Evolutionary conservation across 495 filamentous ascomycete species (phyloP).

Genomic region (Penicillium daleae): DNA sequence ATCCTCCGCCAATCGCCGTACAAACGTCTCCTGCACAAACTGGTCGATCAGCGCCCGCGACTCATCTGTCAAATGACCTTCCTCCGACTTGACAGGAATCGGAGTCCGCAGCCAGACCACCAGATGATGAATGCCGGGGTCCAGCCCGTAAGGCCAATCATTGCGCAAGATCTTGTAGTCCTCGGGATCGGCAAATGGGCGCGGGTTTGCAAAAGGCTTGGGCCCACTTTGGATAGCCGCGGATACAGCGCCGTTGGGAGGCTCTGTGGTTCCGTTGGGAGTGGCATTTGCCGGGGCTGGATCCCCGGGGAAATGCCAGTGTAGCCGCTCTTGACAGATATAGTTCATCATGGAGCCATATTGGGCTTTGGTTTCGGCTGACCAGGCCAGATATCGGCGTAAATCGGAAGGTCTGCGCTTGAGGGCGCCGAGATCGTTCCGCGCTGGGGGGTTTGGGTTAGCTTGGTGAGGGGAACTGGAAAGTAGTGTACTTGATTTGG

Average conservation of each 20-base stretch:
- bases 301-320: conserved; percentile 58
- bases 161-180: conserved; percentile 82
- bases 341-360: conserved; percentile 82
- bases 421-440: conserved; percentile 74
- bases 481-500: neutral
- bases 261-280: conserved; percentile 12
- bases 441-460: conserved; percentile 43
- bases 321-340: conserved; percentile 71
- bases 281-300: conserved; percentile 12
- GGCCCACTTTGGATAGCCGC: conserved; percentile 29
- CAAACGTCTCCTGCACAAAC: conserved; percentile 73
- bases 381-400: conserved; percentile 82
- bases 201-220: conserved; percentile 43
- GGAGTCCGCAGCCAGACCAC: conserved; percentile 64
- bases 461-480: conserved; percentile 18
- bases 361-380: conserved; percentile 62
- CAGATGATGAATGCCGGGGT: conserved; percentile 65
- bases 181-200: conserved; percentile 68
- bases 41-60: conserved; percentile 61
- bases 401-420: conserved; percentile 85
- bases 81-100: conserved; percentile 48
- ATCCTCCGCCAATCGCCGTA: conserved; percentile 53
- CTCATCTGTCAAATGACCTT: conserved; percentile 76
- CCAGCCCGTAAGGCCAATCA: conserved; percentile 90
- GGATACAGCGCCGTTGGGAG: conserved; percentile 11